Evolutionary conservation across 805 yeast genomes (phyloP).

Genomic region (Candida palmyrensis): DNA sequence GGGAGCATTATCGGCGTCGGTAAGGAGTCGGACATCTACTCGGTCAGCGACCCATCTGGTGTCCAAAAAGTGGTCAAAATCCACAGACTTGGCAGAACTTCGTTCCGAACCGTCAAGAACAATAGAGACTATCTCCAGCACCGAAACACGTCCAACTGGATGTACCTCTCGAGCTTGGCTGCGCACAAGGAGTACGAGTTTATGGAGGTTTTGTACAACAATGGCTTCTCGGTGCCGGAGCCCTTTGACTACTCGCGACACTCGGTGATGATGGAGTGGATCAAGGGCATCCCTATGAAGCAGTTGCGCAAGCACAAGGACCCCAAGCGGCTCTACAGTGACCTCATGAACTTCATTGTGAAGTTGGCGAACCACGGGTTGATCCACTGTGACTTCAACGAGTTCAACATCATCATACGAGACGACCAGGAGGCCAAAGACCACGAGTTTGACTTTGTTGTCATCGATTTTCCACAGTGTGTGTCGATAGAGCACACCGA

Average conservation of each 20-base stretch:
- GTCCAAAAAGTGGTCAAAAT: constrained; percentile 71
- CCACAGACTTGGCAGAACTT: constrained; percentile 90
- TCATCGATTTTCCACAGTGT: constrained; percentile 98
- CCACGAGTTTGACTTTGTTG: constrained; percentile 68
- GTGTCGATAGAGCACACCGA: constrained; percentile 87
- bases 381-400: constrained; percentile 97
- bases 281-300: constrained; percentile 88
- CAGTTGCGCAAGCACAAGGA: constrained; percentile 67
- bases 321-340: constrained; percentile 69
- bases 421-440: constrained; percentile 48
- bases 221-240: constrained; percentile 81
- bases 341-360: constrained; percentile 83
- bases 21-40: constrained; percentile 92
- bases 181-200: constrained; percentile 91
- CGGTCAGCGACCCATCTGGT: constrained; percentile 68
- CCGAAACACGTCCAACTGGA: constrained; percentile 81
- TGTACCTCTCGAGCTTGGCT: constrained; percentile 82
- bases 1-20: constrained; percentile 94
- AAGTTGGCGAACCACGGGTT: constrained; percentile 81
- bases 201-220: constrained; percentile 66
- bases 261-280: constrained; percentile 86
- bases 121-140: constrained; percentile 86
- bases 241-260: constrained; percentile 91
- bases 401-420: constrained; percentile 86
- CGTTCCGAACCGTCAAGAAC: constrained; percentile 87